Conservation (phyloP, 306 rosid species). For the Lathyrus aphaca region DNA sequence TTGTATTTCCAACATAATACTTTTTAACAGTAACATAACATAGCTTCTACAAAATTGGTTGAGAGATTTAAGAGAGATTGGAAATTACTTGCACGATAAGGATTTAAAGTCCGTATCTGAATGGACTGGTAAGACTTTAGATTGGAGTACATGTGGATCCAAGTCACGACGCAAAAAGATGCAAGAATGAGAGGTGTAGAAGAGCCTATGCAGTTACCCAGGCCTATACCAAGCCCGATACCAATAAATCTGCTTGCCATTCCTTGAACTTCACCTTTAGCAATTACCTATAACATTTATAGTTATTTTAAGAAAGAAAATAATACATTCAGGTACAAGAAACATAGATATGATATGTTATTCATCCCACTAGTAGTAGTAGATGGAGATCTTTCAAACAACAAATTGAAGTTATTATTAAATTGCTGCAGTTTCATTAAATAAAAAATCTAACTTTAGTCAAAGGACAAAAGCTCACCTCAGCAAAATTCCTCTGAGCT, state of each 20-base stretch:
- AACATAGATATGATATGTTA: neutral
- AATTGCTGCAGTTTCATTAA: conserved; percentile 19
- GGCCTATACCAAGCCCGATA: conserved; percentile 75
- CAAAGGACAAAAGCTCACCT: conserved; percentile 55
- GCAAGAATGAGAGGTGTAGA: conserved; percentile 76
- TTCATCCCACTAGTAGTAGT: conserved; percentile 12
- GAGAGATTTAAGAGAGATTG: conserved; percentile 30
- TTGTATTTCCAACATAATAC: neutral
- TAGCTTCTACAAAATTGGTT: conserved; percentile 15
- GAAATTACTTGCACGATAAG: conserved; percentile 89
- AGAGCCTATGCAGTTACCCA: conserved; percentile 79
- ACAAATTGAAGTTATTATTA: conserved; percentile 22
- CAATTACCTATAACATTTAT: conserved; percentile 72
- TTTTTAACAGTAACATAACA: conserved; percentile 17
- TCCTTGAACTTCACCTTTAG: conserved; percentile 99
- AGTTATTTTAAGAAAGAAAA: conserved; percentile 30
- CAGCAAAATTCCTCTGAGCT: conserved; percentile 97
- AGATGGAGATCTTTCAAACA: conserved; percentile 32
- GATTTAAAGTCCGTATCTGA: conserved; percentile 83
- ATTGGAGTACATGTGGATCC: conserved; percentile 94
- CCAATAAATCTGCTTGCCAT: conserved; percentile 96
- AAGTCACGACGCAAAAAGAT: conserved; percentile 76
- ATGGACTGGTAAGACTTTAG: conserved; percentile 92
- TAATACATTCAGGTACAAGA: neutral
- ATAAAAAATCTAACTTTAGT: conserved; percentile 3